A percentile compares a stretch with the other conserved stretches of the same genome.
Evolutionary conservation across 257 asterid species (phyloP).

Genomic region (Jasminum sambac): DNA sequence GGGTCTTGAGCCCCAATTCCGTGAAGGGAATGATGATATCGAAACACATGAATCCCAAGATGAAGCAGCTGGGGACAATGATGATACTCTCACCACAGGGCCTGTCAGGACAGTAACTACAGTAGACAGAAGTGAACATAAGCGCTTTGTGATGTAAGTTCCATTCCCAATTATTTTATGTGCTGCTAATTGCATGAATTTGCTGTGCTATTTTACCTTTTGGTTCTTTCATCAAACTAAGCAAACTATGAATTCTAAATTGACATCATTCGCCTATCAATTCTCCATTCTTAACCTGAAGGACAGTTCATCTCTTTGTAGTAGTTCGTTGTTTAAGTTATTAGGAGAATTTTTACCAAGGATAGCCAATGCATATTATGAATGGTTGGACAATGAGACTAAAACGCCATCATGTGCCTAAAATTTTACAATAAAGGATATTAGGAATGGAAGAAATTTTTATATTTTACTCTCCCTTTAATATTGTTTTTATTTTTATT

Average conservation of each 20-base stretch:
- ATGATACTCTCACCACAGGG: constrained; percentile 53
- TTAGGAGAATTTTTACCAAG: background rate
- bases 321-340: constrained; percentile 11
- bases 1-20: constrained; percentile 44
- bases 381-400: constrained; percentile 9
- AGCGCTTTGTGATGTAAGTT: constrained; percentile 82
- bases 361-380: constrained; percentile 15
- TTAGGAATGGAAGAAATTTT: too few species aligned
- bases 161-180: constrained; percentile 13
- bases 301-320: background rate
- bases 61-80: constrained; percentile 43
- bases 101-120: constrained; percentile 57
- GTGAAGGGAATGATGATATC: constrained; percentile 33
- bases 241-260: constrained; percentile 1
- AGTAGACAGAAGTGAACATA: constrained; percentile 71
- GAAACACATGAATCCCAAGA: constrained; percentile 38
- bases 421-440: background rate
- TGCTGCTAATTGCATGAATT: constrained; percentile 9
- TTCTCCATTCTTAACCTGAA: constrained; percentile 2
- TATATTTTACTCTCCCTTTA: too few species aligned
- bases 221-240: background rate
- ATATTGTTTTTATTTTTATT: too few species aligned
- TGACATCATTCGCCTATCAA: constrained; percentile 4
- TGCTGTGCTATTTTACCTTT: background rate
- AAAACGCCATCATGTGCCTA: background rate